Conservation (phyloP, 441 rosid species). For the Gossypium gossypioides region DNA sequence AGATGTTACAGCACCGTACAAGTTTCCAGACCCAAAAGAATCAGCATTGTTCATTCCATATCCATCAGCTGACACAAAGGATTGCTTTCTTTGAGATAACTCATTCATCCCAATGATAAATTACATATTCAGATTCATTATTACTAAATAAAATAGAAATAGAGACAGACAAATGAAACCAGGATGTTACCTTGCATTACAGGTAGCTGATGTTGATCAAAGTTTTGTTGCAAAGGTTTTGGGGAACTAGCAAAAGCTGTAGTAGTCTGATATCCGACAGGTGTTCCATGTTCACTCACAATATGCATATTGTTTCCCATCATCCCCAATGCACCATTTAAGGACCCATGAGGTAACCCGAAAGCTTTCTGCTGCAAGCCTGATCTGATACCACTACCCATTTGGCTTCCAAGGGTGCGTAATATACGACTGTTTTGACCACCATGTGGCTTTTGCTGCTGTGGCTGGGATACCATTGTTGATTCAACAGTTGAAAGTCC, state of each 20-base stretch:
- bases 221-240: constrained; percentile 54
- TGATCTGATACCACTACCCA: constrained; percentile 64
- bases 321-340: constrained; percentile 65
- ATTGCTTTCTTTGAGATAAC: constrained; percentile 10
- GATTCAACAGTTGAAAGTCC: constrained; percentile 65
- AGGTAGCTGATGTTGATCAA: constrained; percentile 64
- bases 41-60: constrained; percentile 56
- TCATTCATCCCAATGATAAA: constrained; percentile 5
- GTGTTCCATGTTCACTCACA: constrained; percentile 45
- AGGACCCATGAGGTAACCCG: constrained; percentile 58
- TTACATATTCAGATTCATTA: constrained; percentile 7
- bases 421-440: constrained; percentile 71
- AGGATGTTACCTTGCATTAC: constrained; percentile 51
- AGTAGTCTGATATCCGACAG: constrained; percentile 45
- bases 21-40: constrained; percentile 58
- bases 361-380: constrained; percentile 73
- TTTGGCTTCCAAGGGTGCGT: constrained; percentile 75
- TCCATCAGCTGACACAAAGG: constrained; percentile 62
- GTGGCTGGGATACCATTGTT: constrained; percentile 52
- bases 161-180: constrained; percentile 9
- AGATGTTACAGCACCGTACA: constrained; percentile 53
- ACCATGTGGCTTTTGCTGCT: constrained; percentile 68
- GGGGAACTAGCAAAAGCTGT: constrained; percentile 48
- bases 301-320: constrained; percentile 46
- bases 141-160: neutral